phyloP scores from a whole-genome alignment of 176 grass and related monocot species.

The bread wheat (Triticum aestivum) region IWGSC_CS_RefSeq_v2.1 NC_057796.1:72396829-72397328 shows the following conservation, averaged over 20 bases:
- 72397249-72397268: too few species aligned
- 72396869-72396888: too few species aligned
- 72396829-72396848: too few species aligned
- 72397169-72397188: conserved; percentile 92
- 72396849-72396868: too few species aligned
- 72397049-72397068: conserved; percentile 73
- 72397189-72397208: conserved; percentile 82
- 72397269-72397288: too few species aligned
- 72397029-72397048: conserved; percentile 56
- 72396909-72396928: too few species aligned
- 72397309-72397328: too few species aligned
- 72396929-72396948: too few species aligned
- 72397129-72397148: background rate
- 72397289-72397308: too few species aligned
- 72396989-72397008: conserved; percentile 81
- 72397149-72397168: conserved; percentile 24
- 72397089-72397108: conserved; percentile 22
- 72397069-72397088: conserved; percentile 91
- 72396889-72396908: too few species aligned
- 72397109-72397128: background rate
- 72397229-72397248: too few species aligned
- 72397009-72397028: conserved; percentile 66
- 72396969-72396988: conserved; percentile 43
- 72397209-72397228: too few species aligned
- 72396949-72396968: background rate